Evolutionary conservation across 805 yeast species (phyloP), one percentile per base, ranked within the genome.

Genomic region (Metschnikowia cubensis): DNA sequence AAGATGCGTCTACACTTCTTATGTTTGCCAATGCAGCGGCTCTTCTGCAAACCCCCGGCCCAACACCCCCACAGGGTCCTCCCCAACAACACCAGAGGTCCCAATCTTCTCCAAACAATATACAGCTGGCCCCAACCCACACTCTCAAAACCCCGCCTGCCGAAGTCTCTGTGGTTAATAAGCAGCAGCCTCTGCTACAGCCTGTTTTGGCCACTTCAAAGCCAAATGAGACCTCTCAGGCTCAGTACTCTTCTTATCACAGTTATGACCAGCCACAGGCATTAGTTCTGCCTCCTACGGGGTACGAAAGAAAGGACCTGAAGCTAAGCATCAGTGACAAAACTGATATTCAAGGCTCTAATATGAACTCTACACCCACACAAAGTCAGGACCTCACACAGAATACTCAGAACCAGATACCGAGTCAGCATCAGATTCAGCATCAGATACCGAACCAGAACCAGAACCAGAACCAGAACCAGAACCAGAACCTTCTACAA

Each of bases 1-100:
- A 81, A 55, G 85, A 82, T 66, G 85, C 87, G 1, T 79, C 84
- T 15, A 79, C 85, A 20, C 66, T 82, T 42, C 67, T 82, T 48
- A 76, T 81, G 84, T 80, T 82, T 60, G 83, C 84, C 21, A 80
- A 75, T 56, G 76, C 74, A 15, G 82, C 78, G 3, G 77, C 78
- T 15, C 70, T 73, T 46, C 77, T 73, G 48, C 71, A 65, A 38
- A 56, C 55, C 48, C 62, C 59, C 17, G 51, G 31, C 44, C 52
- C 45, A 34, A 41, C 32, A 10, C 18, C 45, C 5, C n/a, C 37
- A 7, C 37, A 42, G 15, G 37, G 25, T 4, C 37, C 45, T 42
- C 37, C 45, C 10, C 45, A 20, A 21, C 14, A 36, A 32, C 36
- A 14, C 15, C 29, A 18, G 21, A 11, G 22, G 11, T 6, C 44